Evolutionary conservation across 1,284 basidiomycete species (phyloP), one percentile per base, ranked within the genome.

Genomic region (Puccinia polysora): DNA sequence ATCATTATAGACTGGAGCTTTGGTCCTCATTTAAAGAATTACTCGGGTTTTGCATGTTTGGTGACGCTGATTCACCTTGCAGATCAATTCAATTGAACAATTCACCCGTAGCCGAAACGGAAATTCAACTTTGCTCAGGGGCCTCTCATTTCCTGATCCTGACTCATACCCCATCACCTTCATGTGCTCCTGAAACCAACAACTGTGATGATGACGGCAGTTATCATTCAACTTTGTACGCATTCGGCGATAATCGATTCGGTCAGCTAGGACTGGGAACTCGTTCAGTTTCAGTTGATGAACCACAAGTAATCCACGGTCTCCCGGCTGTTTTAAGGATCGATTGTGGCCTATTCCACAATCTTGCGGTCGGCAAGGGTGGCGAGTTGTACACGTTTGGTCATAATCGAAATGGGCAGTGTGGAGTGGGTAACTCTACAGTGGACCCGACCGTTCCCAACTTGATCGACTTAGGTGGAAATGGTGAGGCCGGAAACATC

Each of bases 131-230:
- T 20, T 47, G 58, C 5, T 49, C 68, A 7, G 68, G 68, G 47
- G 68, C 68, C 53, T 32, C 43, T 38, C 68, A 71, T 18, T 71
- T 71, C 40, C 45, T 71, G 2, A 71, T 71, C n/a, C 28, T 71
- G 18, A 43, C 56, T 28, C 56, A 62, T 49, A 62, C 55, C 10
- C 64, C 64, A 30, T 55, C 36, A 2, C 5, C n/a, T 36, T n/a
- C 3, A 10, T 45, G 40, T 32, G 23, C 23, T 14, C n/a, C 30
- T 47, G 14, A 20, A 28, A 4, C 12, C 14, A 47, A 20, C 1
- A n/a, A n/a, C n/a, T n/a, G n/a, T n/a, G 40, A 60, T 15, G 38
- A 45, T 18, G 47, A 40, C 14, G 4, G 23, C 30, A 14, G n/a
- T 47, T 63, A 62, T 36, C 43, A 52, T 36, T 71, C 68, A 5